phyloP scores from a whole-genome alignment of 1,284 basidiomycete genomes.

The Pterula multifida region DNA sequence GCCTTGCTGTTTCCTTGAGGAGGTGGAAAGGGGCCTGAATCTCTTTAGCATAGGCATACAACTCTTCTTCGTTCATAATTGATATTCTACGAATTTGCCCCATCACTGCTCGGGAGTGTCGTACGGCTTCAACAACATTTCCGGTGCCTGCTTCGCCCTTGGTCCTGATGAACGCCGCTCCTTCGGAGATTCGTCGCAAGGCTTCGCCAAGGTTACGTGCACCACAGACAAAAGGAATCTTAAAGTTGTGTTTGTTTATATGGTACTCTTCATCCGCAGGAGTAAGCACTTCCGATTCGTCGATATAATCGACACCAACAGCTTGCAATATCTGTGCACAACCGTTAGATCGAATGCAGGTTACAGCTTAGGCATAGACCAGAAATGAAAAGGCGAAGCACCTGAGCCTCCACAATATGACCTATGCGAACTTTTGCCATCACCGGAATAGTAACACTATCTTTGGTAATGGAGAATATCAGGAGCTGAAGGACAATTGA shows the following conservation, averaged over 20 bases:
- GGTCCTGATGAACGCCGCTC: conserved; percentile 93
- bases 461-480: conserved; percentile 20
- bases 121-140: conserved; percentile 95
- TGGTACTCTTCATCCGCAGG: conserved; percentile 87
- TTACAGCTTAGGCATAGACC: neutral
- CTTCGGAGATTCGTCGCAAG: conserved; percentile 91
- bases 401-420: conserved; percentile 93
- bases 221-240: conserved; percentile 80
- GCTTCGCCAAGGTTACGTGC: conserved; percentile 83
- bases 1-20: conserved; percentile 88
- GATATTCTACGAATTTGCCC: conserved; percentile 47
- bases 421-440: conserved; percentile 96
- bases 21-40: conserved; percentile 95
- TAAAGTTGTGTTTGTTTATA: conserved; percentile 87
- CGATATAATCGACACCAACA: conserved; percentile 96
- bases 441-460: conserved; percentile 92
- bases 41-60: conserved; percentile 91
- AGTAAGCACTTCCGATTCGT: conserved; percentile 94
- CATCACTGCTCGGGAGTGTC: conserved; percentile 79
- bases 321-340: conserved; percentile 74
- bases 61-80: conserved; percentile 89
- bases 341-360: conserved; percentile 6
- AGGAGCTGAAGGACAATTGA: neutral
- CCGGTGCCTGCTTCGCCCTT: conserved; percentile 98
- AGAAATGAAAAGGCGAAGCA: conserved; percentile 16